These are phyloP conservation scores for Salix exigua DNA, from an alignment of 345 rosid genomes.

Conservation along the genomic window DNA sequence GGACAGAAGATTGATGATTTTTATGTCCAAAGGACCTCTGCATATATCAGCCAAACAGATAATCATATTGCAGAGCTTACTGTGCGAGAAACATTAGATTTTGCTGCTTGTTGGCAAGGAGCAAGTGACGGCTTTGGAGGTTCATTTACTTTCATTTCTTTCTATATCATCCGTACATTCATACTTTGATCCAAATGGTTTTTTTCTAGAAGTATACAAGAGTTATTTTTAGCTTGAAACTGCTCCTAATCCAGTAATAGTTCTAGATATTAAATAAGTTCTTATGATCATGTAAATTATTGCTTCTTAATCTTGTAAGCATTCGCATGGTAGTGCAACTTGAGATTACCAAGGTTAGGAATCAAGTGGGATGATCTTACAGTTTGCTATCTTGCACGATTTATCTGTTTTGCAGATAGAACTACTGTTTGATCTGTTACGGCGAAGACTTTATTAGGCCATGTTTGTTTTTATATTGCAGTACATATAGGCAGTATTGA, in stretches of 20 bases:
- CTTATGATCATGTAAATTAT: not conserved
- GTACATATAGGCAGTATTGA: not conserved
- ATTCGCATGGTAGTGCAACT: not conserved
- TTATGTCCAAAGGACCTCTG: slow-evolving; percentile 73
- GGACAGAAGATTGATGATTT: slow-evolving; percentile 64
- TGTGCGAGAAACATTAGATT: slow-evolving; percentile 93
- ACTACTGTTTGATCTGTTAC: not conserved
- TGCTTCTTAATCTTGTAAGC: not conserved
- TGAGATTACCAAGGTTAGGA: not conserved
- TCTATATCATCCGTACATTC: not conserved
- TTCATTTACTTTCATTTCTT: slow-evolving; percentile 14
- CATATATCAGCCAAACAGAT: slow-evolving; percentile 90
- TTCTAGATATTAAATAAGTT: not conserved
- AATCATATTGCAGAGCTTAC: slow-evolving; percentile 84
- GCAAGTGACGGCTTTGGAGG: slow-evolving; percentile 83
- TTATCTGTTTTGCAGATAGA: not conserved
- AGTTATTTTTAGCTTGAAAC: not conserved
- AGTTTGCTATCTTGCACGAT: not conserved
- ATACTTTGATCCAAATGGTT: not conserved
- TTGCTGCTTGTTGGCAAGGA: slow-evolving; percentile 90
- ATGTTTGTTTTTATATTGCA: not conserved
- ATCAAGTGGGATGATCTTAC: not conserved
- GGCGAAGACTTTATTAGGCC: not conserved
- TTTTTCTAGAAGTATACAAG: not conserved
- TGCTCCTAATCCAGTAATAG: not conserved